phyloP scores from a whole-genome alignment of 306 rosid species.

The Prunus dulcis region DNA sequence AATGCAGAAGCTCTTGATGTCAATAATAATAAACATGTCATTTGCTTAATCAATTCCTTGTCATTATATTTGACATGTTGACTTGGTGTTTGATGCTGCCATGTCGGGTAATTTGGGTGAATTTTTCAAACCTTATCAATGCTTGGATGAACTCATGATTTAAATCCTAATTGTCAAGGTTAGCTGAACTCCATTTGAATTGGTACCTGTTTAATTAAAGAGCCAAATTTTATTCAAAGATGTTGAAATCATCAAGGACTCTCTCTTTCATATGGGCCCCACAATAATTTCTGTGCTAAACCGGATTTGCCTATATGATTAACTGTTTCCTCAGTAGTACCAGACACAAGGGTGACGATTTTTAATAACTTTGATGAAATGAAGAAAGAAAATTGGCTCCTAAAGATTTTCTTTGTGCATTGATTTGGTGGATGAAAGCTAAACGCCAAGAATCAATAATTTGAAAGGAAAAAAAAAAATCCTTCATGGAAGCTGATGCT shows the following conservation, averaged over 20 bases:
- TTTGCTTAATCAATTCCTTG: no score
- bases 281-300: slow-evolving; percentile 6
- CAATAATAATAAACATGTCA: no score
- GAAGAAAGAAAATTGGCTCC: not conserved
- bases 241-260: slow-evolving; percentile 6
- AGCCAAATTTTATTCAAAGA: not conserved
- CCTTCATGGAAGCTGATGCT: no score
- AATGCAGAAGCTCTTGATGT: no score
- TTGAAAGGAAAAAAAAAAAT: no score
- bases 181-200: slow-evolving; percentile 20
- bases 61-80: no score
- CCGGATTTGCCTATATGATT: slow-evolving; percentile 22
- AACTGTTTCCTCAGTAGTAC: slow-evolving; percentile 14
- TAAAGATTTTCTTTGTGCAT: not conserved
- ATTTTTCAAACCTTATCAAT: not conserved
- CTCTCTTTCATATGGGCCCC: slow-evolving; percentile 14
- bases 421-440: not conserved
- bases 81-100: not conserved
- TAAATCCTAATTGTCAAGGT: slow-evolving; percentile 5
- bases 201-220: not conserved
- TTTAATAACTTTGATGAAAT: slow-evolving; percentile 1
- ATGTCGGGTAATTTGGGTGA: not conserved
- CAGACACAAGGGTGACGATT: slow-evolving; percentile 29
- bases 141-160: not conserved
- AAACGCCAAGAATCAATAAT: not conserved